Base-by-base conservation (phyloP, 768 basidiomycete genomes). In the Sutorius australiensis region DNA sequence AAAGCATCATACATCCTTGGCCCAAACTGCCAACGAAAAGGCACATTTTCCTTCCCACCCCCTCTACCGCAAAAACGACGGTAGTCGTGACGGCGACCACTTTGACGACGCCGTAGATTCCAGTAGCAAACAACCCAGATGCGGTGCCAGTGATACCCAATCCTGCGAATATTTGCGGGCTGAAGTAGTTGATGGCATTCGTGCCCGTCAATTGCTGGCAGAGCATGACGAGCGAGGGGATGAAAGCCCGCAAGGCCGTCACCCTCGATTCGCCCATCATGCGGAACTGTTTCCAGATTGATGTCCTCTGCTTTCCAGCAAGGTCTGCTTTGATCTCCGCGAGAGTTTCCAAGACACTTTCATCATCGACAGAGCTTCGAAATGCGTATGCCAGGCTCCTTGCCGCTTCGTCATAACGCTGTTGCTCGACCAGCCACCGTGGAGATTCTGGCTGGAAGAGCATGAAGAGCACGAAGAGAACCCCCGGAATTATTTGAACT, bases 121-220 rank as follows among this genome's bases (percentile, higher is more conserved):
- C 81, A 6, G 81, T 81, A 3, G 80, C 80, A 36, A 82, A 73
- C 7, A 82, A 67, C 16, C 69, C 73, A 5, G 77, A 65, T 7
- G 60, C 71, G 24, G 68, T 74, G 4, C 76, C 75, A 1, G 67
- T 70, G 21, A 81, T 73, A 2, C 80, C 80, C 14, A 82, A 67
- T 34, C 65, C 65, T 3, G 73, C 72, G 55, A 82, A 81, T 54
- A 82, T 77, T 37, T 73, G 61, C 0, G 81, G 81, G 55, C 75
- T 75, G 53, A 75, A 82, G 57, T 82, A 82, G 59, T 80, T 80
- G 59, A 81, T 77, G 3, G 78, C 73, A 55, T 81, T 81, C 12
- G 77, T 77, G 13, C 80, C 80, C 0, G 77, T 80, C 74, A 77
- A 78, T 62, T 81, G 72, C 37, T 68, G 66, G 61, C 74, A 75